Base-by-base conservation (phyloP, 495 filamentous ascomycete species). In the Entonaema liquescens region DNA sequence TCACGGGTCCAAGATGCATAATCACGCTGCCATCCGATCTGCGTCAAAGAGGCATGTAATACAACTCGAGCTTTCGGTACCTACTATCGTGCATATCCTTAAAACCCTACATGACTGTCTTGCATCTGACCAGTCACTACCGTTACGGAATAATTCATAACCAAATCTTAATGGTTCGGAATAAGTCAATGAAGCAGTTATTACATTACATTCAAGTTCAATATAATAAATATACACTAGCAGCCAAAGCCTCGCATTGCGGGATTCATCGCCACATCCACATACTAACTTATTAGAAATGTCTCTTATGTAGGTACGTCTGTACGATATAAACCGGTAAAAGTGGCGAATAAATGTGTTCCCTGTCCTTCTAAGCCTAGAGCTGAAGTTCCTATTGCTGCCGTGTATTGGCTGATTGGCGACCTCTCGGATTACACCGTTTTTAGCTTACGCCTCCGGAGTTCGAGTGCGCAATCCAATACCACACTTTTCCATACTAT, bases 21-120 rank as follows among this genome's bases (percentile, higher is more conserved):
- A 73, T 67, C 67, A 67, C 67, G 54, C 55, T 74, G 62, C 67
- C 67, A 70, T 56, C 67, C 67, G 71, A 74, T 71, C 71, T 70
- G 67, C 61, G 59, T 60, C 67, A 35, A 63, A 63, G 40, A 53
- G 17, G 44, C 71, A 57, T 64, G 71, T 71, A 67, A 66, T 74
- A 49, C 59, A 8, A 74, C 71, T 63, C 35, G 56, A 23, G 40
- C 67, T 38, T 15, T n/a, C 53, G 26, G 35, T 61, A 57, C 55
- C 36, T 61, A 61, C 25, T 56, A 63, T 49, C 66, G 62, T 59
- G 53, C 56, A 62, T 68, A 55, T 56, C 6, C 36, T 31, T 12
- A 23, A 35, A 54, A 38, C 36, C 36, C 68, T 57, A 60, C 54
- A 49, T 55, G 57, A 57, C 29, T 42, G 36, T 28, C 61, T 13